Conservation (phyloP, 192 early-diverging fungal species). For the Thamnidium elegans region DNA sequence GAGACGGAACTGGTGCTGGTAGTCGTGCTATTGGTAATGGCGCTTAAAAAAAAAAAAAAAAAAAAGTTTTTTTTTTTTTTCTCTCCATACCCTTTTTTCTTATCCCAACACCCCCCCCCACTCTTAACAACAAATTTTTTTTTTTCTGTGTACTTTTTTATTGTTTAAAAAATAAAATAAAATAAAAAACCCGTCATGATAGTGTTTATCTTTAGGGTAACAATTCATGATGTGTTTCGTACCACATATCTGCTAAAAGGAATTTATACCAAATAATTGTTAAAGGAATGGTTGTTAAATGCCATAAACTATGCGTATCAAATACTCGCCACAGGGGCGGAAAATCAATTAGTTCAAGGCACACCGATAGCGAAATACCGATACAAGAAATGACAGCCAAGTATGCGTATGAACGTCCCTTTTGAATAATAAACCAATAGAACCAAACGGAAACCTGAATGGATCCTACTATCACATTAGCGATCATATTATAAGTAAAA, state of each 20-base stretch:
- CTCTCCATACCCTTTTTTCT: neutral
- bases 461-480: constrained; percentile 70
- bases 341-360: constrained; percentile 92
- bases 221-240: no score
- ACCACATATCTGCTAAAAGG: neutral
- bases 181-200: no score
- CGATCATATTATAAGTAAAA: constrained; percentile 93
- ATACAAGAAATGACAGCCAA: constrained; percentile 55
- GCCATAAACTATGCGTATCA: constrained; percentile 96
- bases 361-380: constrained; percentile 67
- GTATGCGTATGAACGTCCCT: constrained; percentile 61
- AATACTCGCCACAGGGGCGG: constrained; percentile 74
- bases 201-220: no score
- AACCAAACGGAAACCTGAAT: constrained; percentile 76
- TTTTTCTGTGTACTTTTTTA: no score
- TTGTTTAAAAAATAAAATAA: no score
- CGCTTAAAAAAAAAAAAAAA: neutral
- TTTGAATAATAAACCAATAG: constrained; percentile 52
- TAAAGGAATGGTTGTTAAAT: constrained; percentile 84
- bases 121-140: no score
- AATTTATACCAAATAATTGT: constrained; percentile 78
- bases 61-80: neutral
- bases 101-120: neutral
- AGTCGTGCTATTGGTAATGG: constrained; percentile 17
- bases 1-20: constrained; percentile 33